These are phyloP conservation scores for Sodiomyces alkalinus DNA, from an alignment of 2,329 filamentous ascomycete genomes.

Conservation along the genomic window DNA sequence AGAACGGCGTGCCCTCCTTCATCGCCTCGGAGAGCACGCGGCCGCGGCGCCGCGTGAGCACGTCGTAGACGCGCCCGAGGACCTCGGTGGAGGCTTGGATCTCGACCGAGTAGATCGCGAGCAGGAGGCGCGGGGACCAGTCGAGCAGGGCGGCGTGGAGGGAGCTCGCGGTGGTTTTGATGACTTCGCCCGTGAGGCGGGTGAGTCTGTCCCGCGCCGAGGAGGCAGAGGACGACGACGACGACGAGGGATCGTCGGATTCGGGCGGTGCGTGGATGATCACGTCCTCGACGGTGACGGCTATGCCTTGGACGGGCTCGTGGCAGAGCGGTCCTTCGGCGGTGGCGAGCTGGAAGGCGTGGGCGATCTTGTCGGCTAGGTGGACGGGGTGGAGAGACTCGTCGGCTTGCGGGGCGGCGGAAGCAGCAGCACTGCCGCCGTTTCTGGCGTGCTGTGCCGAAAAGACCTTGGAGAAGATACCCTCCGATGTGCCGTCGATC, in stretches of 20 bases:
- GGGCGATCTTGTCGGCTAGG: constrained; percentile 77
- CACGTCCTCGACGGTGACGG: constrained; percentile 77
- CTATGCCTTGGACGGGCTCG: constrained; percentile 86
- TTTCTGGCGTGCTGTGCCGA: constrained; percentile 12
- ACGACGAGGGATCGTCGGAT: constrained; percentile 27
- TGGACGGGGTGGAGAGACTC: constrained; percentile 45
- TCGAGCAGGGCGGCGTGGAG: constrained; percentile 80
- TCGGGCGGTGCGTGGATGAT: constrained; percentile 34
- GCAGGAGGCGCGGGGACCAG: constrained; percentile 87
- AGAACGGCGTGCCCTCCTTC: constrained; percentile 92
- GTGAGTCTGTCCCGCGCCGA: constrained; percentile 53
- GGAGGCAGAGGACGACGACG: constrained; percentile 35
- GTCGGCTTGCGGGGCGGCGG: constrained; percentile 21
- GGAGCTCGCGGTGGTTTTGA: constrained; percentile 74
- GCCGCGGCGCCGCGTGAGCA: constrained; percentile 88
- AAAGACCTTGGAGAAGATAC: constrained; percentile 60
- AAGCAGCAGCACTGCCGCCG: too few species aligned
- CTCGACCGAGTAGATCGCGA: constrained; percentile 96
- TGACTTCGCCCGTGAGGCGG: constrained; percentile 81
- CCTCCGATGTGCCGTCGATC: constrained; percentile 62
- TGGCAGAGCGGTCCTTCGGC: constrained; percentile 80
- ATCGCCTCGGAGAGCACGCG: constrained; percentile 80
- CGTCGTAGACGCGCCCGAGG: constrained; percentile 85
- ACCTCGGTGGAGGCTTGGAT: constrained; percentile 96
- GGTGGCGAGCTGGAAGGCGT: constrained; percentile 88